A percentile compares a stretch with the other conserved stretches of the same genome.
These are phyloP conservation scores for Pythium plurisporium DNA, from an alignment of 352 stramenopile genomes.

Conservation along the genomic window DNA sequence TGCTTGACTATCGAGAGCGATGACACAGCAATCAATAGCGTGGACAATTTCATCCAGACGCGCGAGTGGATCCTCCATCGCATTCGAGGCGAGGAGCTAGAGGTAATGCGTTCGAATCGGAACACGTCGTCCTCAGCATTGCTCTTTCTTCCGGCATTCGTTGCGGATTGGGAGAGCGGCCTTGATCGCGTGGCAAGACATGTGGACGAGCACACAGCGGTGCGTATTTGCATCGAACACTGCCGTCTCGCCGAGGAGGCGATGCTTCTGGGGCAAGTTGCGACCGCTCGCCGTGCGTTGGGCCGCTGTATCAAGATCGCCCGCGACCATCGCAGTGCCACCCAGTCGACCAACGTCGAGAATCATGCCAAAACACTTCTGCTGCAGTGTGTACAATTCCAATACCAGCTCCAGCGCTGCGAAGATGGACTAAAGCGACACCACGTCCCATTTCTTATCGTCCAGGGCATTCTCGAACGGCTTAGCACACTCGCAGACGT, in stretches of 20 bases:
- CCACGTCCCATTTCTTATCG: not conserved
- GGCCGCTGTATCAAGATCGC: not conserved
- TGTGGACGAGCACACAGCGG: not conserved
- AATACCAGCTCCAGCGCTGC: conserved; percentile 1
- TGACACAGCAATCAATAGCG: not conserved
- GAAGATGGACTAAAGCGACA: not conserved
- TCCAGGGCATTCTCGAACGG: not conserved
- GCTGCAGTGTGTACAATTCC: conserved; percentile 1
- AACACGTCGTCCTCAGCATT: not conserved
- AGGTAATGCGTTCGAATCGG: no score
- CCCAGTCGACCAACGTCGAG: not conserved
- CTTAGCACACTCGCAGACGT: not conserved
- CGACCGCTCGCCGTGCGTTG: not conserved
- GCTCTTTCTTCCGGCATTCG: not conserved
- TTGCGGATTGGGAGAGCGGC: not conserved
- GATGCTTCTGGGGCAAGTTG: not conserved
- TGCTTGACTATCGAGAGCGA: not conserved
- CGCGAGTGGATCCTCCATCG: not conserved
- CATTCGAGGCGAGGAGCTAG: not conserved
- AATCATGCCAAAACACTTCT: conserved; percentile 2
- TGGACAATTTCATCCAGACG: not conserved
- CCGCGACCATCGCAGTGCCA: not conserved
- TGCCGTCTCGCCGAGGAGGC: not conserved
- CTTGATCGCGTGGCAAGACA: not conserved
- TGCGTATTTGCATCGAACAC: not conserved